phyloP scores from a whole-genome alignment of 768 basidiomycete species.

The button mushroom (Agaricus bisporus) region DNA sequence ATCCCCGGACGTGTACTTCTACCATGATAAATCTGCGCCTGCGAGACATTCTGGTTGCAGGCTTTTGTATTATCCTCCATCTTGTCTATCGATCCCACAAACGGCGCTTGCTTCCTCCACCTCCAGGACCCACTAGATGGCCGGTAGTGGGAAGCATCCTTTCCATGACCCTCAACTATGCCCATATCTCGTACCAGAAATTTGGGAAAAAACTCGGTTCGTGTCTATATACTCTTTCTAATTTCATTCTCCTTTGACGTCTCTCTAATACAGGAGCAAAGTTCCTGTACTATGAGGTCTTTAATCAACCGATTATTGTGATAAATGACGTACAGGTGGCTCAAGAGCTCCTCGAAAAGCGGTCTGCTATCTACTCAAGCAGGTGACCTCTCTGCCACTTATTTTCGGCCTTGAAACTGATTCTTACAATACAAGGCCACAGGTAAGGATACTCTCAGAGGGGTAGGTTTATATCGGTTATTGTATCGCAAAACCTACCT shows the following conservation, averaged over 20 bases:
- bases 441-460: neutral
- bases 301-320: slow-evolving; percentile 36
- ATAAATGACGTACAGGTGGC: slow-evolving; percentile 37
- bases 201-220: slow-evolving; percentile 10
- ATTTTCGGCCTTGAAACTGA: neutral
- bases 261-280: slow-evolving; percentile 19
- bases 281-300: slow-evolving; percentile 43
- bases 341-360: slow-evolving; percentile 50
- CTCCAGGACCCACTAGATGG: slow-evolving; percentile 9
- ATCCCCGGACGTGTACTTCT: too few species aligned
- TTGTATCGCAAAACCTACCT: neutral
- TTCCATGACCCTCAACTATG: slow-evolving; percentile 6
- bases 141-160: slow-evolving; percentile 11
- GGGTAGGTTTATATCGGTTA: neutral
- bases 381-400: neutral
- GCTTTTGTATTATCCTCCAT: neutral
- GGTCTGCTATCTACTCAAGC: slow-evolving; percentile 22
- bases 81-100: neutral
- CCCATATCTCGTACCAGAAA: slow-evolving; percentile 2
- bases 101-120: neutral
- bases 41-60: neutral
- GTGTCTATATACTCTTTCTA: neutral
- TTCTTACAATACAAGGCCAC: neutral
- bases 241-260: neutral
- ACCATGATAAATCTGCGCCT: too few species aligned